Evolutionary conservation across 495 filamentous ascomycete genomes (phyloP).

Genomic region (Penicillium waksmanii): DNA sequence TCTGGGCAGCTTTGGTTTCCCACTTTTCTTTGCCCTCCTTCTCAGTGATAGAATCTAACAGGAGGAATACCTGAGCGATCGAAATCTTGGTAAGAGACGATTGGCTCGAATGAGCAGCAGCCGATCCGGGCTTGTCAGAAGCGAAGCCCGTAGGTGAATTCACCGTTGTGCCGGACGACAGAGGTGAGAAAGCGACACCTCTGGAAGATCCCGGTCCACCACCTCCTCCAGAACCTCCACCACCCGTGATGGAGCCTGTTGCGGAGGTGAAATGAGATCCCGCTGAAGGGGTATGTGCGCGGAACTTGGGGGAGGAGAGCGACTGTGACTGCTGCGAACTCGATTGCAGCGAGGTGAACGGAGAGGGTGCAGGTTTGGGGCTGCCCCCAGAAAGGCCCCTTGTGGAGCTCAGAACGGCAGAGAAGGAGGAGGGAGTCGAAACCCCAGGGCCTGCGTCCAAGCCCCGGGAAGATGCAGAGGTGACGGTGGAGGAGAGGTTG

Average conservation of each 20-base stretch:
- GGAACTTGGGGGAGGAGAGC: slow-evolving; percentile 61
- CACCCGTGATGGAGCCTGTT: slow-evolving; percentile 58
- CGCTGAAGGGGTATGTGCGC: slow-evolving; percentile 64
- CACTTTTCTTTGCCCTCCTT: slow-evolving; percentile 89
- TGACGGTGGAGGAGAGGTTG: slow-evolving; percentile 50
- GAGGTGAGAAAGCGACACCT: slow-evolving; percentile 65
- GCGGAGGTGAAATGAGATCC: slow-evolving; percentile 62
- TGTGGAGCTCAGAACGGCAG: slow-evolving; percentile 57
- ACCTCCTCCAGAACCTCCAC: slow-evolving; percentile 65
- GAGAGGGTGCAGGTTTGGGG: slow-evolving; percentile 54
- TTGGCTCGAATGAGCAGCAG: slow-evolving; percentile 49
- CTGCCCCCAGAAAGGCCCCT: slow-evolving; percentile 52
- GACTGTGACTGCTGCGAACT: slow-evolving; percentile 63
- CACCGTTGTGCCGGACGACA: slow-evolving; percentile 62
- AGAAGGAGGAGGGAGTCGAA: slow-evolving; percentile 59
- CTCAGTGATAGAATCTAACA: slow-evolving; percentile 92
- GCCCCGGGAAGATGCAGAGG: slow-evolving; percentile 51
- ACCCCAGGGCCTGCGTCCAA: slow-evolving; percentile 46
- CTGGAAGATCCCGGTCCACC: slow-evolving; percentile 57
- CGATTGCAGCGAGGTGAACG: slow-evolving; percentile 60
- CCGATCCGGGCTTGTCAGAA: slow-evolving; percentile 53
- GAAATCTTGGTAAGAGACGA: slow-evolving; percentile 77
- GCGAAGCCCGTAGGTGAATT: slow-evolving; percentile 63
- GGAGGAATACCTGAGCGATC: slow-evolving; percentile 90
- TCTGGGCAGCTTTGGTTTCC: slow-evolving; percentile 87